These are phyloP conservation scores for Micromonas pusilla DNA, from an alignment of 139 green algal genomes.

Conservation along the genomic window DNA sequence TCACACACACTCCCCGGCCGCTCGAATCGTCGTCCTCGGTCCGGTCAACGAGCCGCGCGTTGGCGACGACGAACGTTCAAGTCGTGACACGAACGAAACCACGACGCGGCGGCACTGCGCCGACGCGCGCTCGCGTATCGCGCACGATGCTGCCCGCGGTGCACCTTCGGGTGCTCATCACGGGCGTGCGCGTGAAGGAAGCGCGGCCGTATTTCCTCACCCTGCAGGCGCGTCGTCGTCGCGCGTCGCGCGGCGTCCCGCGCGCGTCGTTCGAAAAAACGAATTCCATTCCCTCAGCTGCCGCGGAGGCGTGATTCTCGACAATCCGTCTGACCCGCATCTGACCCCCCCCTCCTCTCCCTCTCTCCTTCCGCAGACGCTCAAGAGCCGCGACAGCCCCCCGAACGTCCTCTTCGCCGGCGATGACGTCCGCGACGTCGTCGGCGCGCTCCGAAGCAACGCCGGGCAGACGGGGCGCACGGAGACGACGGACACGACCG, in stretches of 20 bases:
- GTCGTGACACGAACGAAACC: too few relatives aligned
- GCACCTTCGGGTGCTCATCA: neutral
- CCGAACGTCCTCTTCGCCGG: neutral
- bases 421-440: neutral
- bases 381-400: neutral
- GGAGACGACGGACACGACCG: neutral
- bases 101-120: too few relatives aligned
- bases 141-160: neutral
- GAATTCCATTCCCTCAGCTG: too few relatives aligned
- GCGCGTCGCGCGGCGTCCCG: too few relatives aligned
- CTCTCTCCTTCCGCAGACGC: neutral
- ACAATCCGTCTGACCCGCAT: too few relatives aligned
- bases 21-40: too few relatives aligned
- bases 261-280: neutral
- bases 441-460: neutral
- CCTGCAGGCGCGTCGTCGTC: neutral
- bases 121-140: too few relatives aligned
- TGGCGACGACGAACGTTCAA: too few relatives aligned
- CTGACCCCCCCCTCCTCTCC: neutral
- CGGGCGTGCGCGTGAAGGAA: neutral
- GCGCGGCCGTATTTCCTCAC: neutral
- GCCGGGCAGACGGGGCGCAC: neutral
- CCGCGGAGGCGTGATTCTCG: too few relatives aligned
- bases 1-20: too few relatives aligned
- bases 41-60: too few relatives aligned